A percentile compares a stretch with the other conserved stretches of the same genome.
phyloP scores from a whole-genome alignment of 1,284 basidiomycete genomes.

The Psilocybe mexicana region DNA sequence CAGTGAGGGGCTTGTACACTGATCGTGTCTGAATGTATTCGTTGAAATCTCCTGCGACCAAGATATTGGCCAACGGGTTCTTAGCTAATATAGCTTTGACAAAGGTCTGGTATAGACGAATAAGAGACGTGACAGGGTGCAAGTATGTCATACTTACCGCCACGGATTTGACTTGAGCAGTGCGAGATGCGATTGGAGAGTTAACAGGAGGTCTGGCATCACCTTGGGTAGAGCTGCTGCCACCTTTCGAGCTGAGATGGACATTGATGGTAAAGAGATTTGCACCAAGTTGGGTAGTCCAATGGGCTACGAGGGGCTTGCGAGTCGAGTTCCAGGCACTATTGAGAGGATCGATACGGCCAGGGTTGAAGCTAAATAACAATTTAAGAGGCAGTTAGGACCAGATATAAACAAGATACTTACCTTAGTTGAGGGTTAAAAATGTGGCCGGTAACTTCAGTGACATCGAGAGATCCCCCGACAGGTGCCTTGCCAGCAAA shows the following conservation, averaged over 20 bases:
- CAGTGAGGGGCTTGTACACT: conserved; percentile 48
- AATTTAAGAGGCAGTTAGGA: background rate
- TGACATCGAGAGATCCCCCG: conserved; percentile 50
- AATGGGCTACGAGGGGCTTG: conserved; percentile 63
- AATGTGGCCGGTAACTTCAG: conserved; percentile 37
- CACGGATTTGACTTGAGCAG: conserved; percentile 50
- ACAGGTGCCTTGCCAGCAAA: conserved; percentile 50
- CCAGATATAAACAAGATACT: conserved; percentile 15
- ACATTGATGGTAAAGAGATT: conserved; percentile 62
- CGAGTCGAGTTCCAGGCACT: conserved; percentile 58
- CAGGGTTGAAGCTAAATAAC: conserved; percentile 55
- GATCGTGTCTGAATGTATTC: conserved; percentile 56
- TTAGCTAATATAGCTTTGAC: conserved; percentile 45
- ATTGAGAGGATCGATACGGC: conserved; percentile 60
- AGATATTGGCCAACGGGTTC: conserved; percentile 49
- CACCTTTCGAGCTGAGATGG: conserved; percentile 61
- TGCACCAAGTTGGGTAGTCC: conserved; percentile 47
- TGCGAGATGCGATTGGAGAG: conserved; percentile 47
- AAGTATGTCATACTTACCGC: conserved; percentile 34
- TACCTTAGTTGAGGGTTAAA: conserved; percentile 51
- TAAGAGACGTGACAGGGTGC: too few species aligned
- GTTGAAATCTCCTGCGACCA: conserved; percentile 66
- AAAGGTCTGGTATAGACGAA: conserved; percentile 41
- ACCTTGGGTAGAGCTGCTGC: conserved; percentile 55
- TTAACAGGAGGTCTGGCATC: conserved; percentile 63